Percentiles rank a stretch among this genome's conserved stretches.
Evolutionary conservation across 139 green algal genomes (phyloP).

Genomic region (Tetradesmus lagerheimii): DNA sequence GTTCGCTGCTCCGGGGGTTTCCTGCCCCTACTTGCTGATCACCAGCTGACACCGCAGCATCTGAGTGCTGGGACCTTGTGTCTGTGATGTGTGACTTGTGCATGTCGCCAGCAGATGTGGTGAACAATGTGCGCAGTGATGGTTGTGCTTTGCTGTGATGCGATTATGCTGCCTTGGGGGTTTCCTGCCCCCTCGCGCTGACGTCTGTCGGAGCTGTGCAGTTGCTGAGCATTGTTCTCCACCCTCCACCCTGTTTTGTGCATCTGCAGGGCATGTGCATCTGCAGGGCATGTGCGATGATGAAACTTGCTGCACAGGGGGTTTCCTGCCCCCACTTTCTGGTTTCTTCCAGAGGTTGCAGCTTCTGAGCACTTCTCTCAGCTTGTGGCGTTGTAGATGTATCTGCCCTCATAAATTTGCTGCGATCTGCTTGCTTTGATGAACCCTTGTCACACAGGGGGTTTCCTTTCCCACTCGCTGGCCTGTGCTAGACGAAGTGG

Average conservation of each 20-base stretch:
- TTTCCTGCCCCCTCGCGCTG: neutral
- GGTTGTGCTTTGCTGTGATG: neutral
- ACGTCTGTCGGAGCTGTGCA: neutral
- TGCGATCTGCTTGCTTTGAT: neutral
- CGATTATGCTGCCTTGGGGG: conserved; percentile 11
- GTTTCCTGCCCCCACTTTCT: conserved; percentile 42
- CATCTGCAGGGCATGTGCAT: neutral
- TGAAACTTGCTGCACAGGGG: conserved; percentile 29
- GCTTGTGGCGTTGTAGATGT: too few relatives aligned
- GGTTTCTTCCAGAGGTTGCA: neutral
- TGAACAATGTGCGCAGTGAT: neutral
- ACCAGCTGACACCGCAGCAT: conserved; percentile 19
- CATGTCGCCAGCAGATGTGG: too few relatives aligned
- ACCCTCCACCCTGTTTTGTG: neutral
- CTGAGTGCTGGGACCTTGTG: conserved; percentile 9
- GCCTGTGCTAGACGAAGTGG: neutral
- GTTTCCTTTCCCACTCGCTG: conserved; percentile 26
- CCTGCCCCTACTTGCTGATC: conserved; percentile 41
- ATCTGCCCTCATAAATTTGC: too few relatives aligned
- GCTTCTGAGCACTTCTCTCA: conserved; percentile 33
- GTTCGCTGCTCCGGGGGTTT: conserved; percentile 16
- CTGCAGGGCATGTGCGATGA: conserved; percentile 1
- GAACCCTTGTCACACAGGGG: neutral
- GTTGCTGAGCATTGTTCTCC: conserved; percentile 11
- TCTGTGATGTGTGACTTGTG: neutral